These are phyloP conservation scores for Teratosphaeria zuluensis DNA, from an alignment of 2,329 filamentous ascomycete species.

Conservation along the genomic window DNA sequence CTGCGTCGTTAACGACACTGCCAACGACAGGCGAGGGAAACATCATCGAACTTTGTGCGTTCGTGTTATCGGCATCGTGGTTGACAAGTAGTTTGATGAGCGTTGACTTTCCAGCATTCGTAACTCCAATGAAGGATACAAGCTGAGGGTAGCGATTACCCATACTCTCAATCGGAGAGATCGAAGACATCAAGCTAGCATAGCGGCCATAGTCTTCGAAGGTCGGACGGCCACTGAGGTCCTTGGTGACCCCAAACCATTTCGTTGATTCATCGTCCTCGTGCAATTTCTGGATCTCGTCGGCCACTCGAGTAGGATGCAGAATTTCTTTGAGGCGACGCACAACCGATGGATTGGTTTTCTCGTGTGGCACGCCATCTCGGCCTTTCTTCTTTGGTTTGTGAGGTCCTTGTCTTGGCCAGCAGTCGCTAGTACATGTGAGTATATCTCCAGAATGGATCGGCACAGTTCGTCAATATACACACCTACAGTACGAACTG, in stretches of 20 bases:
- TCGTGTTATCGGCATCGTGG: slow-evolving; percentile 23
- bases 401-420: slow-evolving; percentile 23
- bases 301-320: slow-evolving; percentile 17
- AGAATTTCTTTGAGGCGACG: slow-evolving; percentile 20
- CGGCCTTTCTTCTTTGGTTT: slow-evolving; percentile 25
- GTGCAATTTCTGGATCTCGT: slow-evolving; percentile 26
- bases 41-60: slow-evolving; percentile 17
- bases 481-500: slow-evolving; percentile 25
- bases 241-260: slow-evolving; percentile 30
- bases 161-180: slow-evolving; percentile 17
- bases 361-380: slow-evolving; percentile 29
- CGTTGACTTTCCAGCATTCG: slow-evolving; percentile 41
- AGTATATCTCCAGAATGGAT: neutral
- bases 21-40: slow-evolving; percentile 39
- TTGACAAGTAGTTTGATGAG: slow-evolving; percentile 41
- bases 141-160: slow-evolving; percentile 23
- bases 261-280: slow-evolving; percentile 28
- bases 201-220: slow-evolving; percentile 38
- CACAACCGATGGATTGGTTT: slow-evolving; percentile 22
- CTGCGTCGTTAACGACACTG: slow-evolving; percentile 27
- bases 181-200: slow-evolving; percentile 32
- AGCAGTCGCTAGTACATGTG: slow-evolving; percentile 17
- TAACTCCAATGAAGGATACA: slow-evolving; percentile 27
- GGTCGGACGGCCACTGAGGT: slow-evolving; percentile 20
- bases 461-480: neutral